Evolutionary conservation across 2,329 filamentous ascomycete species (phyloP).

Genomic region (Periconia sp.): DNA sequence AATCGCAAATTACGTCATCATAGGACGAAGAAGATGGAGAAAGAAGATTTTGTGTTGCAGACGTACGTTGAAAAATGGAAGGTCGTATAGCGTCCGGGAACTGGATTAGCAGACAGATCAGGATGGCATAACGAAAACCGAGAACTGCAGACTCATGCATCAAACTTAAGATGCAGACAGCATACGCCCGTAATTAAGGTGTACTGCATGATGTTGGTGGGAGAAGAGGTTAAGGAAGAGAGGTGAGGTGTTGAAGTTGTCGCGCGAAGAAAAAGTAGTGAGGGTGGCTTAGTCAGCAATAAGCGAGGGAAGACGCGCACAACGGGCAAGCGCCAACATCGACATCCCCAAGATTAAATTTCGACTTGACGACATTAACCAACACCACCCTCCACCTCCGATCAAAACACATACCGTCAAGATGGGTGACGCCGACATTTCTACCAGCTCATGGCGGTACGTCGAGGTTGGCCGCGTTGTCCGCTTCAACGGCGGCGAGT

Average conservation of each 20-base stretch:
- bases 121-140: too few relatives aligned
- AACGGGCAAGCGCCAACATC: background rate
- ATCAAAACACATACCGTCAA: slow-evolving; percentile 41
- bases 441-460: slow-evolving; percentile 69
- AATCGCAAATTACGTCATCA: slow-evolving; percentile 99
- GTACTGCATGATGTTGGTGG: background rate
- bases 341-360: slow-evolving; percentile 5
- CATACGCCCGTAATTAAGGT: background rate
- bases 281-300: background rate
- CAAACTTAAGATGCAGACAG: background rate
- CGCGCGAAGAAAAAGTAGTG: background rate
- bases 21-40: slow-evolving; percentile 36
- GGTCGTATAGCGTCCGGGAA: too few relatives aligned
- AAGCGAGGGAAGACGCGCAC: too few relatives aligned
- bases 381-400: slow-evolving; percentile 26
- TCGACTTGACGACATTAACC: slow-evolving; percentile 32
- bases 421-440: slow-evolving; percentile 53
- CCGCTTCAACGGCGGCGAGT: slow-evolving; percentile 82
- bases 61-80: slow-evolving; percentile 3
- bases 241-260: too few relatives aligned
- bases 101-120: too few relatives aligned
- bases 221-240: background rate
- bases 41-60: slow-evolving; percentile 6
- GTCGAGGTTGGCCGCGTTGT: slow-evolving; percentile 98
- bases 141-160: background rate